Conservation (phyloP, 768 basidiomycete genomes). For the Tephrocybe sp. region DNA sequence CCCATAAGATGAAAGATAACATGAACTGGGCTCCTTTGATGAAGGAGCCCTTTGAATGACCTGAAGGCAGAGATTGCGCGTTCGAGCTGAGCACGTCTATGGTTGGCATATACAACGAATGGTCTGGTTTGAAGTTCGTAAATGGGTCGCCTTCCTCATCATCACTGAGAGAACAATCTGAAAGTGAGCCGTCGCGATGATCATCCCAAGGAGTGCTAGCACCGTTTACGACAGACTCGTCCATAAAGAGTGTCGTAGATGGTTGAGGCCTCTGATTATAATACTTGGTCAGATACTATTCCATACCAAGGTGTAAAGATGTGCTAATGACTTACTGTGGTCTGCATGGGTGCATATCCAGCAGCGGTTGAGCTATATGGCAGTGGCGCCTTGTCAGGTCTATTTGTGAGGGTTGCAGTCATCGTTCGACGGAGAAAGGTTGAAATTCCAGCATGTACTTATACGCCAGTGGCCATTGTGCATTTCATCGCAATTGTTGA, state of each 20-base stretch:
- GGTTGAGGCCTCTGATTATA: too few relatives aligned
- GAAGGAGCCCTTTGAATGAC: background rate
- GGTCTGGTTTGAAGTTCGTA: background rate
- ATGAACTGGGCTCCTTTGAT: background rate
- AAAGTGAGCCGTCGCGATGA: background rate
- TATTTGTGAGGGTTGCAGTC: slow-evolving; percentile 1
- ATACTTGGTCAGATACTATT: too few relatives aligned
- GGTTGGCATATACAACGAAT: background rate
- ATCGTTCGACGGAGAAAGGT: background rate
- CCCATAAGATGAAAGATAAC: background rate
- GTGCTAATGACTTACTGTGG: background rate
- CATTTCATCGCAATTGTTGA: slow-evolving; percentile 1
- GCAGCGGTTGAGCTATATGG: background rate
- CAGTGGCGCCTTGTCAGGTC: background rate
- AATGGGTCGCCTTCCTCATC: background rate
- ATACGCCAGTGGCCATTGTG: slow-evolving; percentile 2
- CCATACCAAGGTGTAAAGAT: too few relatives aligned
- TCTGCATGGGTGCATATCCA: background rate
- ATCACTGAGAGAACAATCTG: background rate
- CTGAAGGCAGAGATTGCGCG: background rate
- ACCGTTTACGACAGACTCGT: too few relatives aligned
- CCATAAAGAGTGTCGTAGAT: too few relatives aligned
- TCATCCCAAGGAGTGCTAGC: background rate
- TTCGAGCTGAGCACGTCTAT: background rate
- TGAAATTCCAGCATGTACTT: background rate